Base-by-base conservation (phyloP, 139 green algal species). In the Asterochloris sp. region DNA sequence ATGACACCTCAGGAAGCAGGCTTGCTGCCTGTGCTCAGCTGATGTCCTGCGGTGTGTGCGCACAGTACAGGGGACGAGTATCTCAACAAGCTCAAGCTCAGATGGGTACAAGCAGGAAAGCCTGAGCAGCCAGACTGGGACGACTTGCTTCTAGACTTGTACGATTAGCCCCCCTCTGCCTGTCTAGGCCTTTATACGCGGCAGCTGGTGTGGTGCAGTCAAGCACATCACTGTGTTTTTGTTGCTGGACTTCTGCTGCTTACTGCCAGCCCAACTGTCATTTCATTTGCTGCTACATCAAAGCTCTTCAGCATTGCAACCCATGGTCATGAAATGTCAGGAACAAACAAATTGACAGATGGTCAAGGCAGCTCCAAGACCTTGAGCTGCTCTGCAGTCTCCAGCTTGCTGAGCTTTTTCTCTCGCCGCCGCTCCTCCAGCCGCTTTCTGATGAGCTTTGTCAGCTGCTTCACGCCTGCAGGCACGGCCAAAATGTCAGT, bases 101-200 rank as follows among this genome's bases (percentile, higher is more conserved):
- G 83, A 19, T 92, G 89, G 78, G n/a, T 91, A 16, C 78, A 73
- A 75, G 80, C 78, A 24, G 89, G 89, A 12, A 54, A 38, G 10
- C 88, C 88, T n/a, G 66, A 77, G 14, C 71, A 86, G 15, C 81
- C 80, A 60, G 81, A 92, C 73, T 92, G 89, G 89, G 74, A 91
- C 10, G 54, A 54, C 26, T 81, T 92, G 61, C 63, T 92, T 47
- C 47, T 85, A 10, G 83, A 78, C 0, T 69, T 90, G 13, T 90
- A 26, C 23, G 8, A 28, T 24, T 38, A 77, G 12, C 38, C 13
- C 10, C 10, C 26, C 47, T 24, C 14, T 54, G 15, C 19, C n/a
- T 62, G 63, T 26, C n/a, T n/a, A 62, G 38, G 76, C 54, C 38
- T 54, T 6, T 54, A 6, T 2, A 54, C 4, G 6, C 38, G 6